Base-by-base conservation (phyloP, 164 flowering plant species). In the Stephania yunnanensis region DNA sequence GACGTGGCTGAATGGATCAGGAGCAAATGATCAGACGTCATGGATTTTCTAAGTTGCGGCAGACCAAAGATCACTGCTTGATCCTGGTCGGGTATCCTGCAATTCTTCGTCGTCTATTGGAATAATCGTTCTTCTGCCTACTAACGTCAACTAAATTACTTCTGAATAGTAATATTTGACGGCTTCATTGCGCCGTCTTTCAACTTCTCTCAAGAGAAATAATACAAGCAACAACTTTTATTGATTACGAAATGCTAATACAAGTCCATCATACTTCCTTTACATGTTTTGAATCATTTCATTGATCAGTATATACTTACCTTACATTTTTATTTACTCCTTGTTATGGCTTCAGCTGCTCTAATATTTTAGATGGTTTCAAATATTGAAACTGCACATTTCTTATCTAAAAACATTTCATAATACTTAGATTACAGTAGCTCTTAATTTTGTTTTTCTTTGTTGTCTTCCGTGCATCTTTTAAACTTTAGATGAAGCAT, bases 1-100 rank as follows among this genome's bases (percentile, higher is more conserved):
- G 72, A 88, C 88, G 13, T 87, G 88, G 89, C 77, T 82, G 76
- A 83, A 81, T 55, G 89, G 83, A 70, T 81, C 55, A 2, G 82
- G 73, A 75, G 72, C 76, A 9, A 70, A 79, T 50, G 85, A 83
- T 73, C 70, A 71, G 29, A 70, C 69, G 13, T 74, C 50, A 12
- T 87, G 86, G 86, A 76, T 83, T 67, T 79, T 86, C 82, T 89
- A 84, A 77, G 74, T 25, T 55, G 5, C 13, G 53, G 66, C 19
- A 15, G 55, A 50, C 42, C 42, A 36, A 36, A 36, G 42, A 4
- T 11, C 61, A 19, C 66, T 61, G 66, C 66, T 61, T 17, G 66
- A 61, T 20, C 42, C 42, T 1, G 42, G 22, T 25, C 25, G 25
- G 64, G 20, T 61, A 61, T 61, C 20, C 66, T 19, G 66, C 20